Evolutionary conservation across 306 rosid genomes (phyloP).

Genomic region (Fagus sylvatica): DNA sequence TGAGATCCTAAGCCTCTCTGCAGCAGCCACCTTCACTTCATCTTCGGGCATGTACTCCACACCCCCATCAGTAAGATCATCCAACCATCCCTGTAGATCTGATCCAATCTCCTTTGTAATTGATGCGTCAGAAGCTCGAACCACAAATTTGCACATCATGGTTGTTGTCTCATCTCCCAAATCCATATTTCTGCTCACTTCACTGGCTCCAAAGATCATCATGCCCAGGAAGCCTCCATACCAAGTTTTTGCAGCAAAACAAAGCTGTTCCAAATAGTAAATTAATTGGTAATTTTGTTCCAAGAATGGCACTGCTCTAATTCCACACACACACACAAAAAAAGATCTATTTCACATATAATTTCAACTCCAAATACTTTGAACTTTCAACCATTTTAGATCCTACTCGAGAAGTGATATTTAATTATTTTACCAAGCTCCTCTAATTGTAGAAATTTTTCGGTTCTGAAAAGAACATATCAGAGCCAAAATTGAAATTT

Average conservation of each 20-base stretch:
- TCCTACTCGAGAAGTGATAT: not conserved
- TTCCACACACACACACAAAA: not conserved
- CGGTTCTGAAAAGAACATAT: not conserved
- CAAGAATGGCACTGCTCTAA: conserved; percentile 2
- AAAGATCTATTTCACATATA: not conserved
- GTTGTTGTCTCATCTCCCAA: conserved; percentile 96
- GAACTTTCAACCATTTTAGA: not conserved
- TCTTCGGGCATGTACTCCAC: conserved; percentile 99
- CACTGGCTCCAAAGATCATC: conserved; percentile 99
- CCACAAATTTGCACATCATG: conserved; percentile 93
- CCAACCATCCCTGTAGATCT: conserved; percentile 96
- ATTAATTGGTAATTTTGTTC: not conserved
- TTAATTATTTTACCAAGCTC: not conserved
- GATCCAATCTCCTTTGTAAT: conserved; percentile 89
- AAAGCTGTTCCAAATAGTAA: conserved; percentile 48
- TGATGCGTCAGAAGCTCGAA: conserved; percentile 91
- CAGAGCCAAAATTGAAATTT: not conserved
- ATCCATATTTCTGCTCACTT: conserved; percentile 95
- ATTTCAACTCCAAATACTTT: not conserved
- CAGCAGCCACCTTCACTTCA: conserved; percentile 88
- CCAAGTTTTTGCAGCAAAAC: conserved; percentile 98
- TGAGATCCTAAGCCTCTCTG: conserved; percentile 89
- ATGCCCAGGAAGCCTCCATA: conserved; percentile 93
- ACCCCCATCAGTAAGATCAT: conserved; percentile 97
- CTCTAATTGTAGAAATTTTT: not conserved